Evolutionary conservation across 805 yeast genomes (phyloP).

Genomic region (Yarrowia osloensis): DNA sequence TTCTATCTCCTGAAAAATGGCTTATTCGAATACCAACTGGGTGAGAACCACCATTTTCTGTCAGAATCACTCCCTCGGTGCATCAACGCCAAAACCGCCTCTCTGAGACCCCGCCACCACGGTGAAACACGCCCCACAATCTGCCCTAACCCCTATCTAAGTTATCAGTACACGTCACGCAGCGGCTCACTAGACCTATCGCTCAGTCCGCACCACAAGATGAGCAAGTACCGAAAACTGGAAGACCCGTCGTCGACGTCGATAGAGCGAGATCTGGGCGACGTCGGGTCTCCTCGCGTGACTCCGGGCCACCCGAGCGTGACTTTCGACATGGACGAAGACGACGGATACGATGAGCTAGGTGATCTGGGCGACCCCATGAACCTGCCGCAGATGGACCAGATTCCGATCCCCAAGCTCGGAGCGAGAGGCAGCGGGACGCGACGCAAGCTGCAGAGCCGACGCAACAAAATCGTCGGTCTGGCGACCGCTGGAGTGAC

Average conservation of each 20-base stretch:
- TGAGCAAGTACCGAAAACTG: conserved; percentile 25
- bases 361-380: conserved; percentile 20
- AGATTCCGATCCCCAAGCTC: conserved; percentile 14
- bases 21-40: too few relatives aligned
- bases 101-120: neutral
- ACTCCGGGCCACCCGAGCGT: conserved; percentile 2
- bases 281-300: neutral
- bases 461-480: conserved; percentile 12
- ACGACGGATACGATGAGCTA: conserved; percentile 8
- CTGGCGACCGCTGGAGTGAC: conserved; percentile 28
- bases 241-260: neutral
- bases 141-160: conserved; percentile 30
- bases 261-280: conserved; percentile 6
- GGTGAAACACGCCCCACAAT: neutral
- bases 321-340: conserved; percentile 18
- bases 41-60: too few relatives aligned
- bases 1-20: neutral
- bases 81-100: too few relatives aligned
- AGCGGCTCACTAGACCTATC: neutral
- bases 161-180: conserved; percentile 27
- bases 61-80: too few relatives aligned
- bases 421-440: conserved; percentile 2
- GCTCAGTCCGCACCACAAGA: neutral
- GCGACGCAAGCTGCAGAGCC: conserved; percentile 4
- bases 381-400: conserved; percentile 13